Evolutionary conservation across 306 rosid species (phyloP), one percentile per base, ranked within the genome.

Genomic region (apple (Malus domestica)): DNA sequence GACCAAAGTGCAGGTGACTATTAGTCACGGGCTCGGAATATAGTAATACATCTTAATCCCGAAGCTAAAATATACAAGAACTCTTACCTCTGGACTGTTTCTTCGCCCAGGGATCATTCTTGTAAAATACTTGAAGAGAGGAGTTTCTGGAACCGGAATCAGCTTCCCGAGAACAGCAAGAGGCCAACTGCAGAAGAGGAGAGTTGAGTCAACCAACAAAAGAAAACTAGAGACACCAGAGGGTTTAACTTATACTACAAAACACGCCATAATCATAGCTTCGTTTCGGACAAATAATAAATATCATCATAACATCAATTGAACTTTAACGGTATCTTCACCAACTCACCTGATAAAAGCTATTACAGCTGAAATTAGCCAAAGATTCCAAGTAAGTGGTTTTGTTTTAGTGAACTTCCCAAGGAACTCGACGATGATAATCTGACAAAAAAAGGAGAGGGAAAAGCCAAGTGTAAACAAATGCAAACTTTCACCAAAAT

Each of bases 121-220:
- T 33, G 66, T 71, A 54, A 84, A 68, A 6, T 4, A 42, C 73
- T 61, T 75, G 6, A 6, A 13, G 3, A 88, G 1, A 5, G 83
- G 83, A 67, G 83, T 73, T 64, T 38, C 35, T 19, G 92, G 87
- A 60, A 92, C 97, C 6, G 89, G 99, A 67, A 95, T 82, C 73
- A 86, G 60, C 77, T 95, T 95, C 75, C 97, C 99, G 32, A 90
- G 4, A 66, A 86, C 82, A 12, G 97, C 97, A 33, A 95, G 97
- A 73, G 99, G 97, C 99, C 97, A 95, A 80, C 99, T 95, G 88
- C 49, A 42, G 57, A 73, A 55, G 58, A 67, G 20, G 44, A 76
- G 61, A 73, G 69, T 60, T 20, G 74, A 29, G 62, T 64, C 35
- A 40, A 38, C 20, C 5, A 76, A 30, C 40, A 16, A 44, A 40